A percentile compares a stretch with the other conserved stretches of the same genome.
Evolutionary conservation across 768 basidiomycete species (phyloP).

Genomic region (Boletus vermiculosoides): DNA sequence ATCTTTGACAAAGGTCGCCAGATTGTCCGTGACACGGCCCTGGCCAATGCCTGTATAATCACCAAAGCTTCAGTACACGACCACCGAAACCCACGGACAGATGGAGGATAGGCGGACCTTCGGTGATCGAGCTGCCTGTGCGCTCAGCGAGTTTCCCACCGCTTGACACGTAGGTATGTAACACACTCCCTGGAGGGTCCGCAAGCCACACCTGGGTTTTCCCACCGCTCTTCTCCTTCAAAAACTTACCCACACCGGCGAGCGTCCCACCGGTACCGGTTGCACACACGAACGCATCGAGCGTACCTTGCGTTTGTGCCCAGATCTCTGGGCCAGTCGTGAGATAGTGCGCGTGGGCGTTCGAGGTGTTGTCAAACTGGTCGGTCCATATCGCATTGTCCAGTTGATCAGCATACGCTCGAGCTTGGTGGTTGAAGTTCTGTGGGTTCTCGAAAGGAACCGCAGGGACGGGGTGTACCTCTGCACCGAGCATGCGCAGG

Average conservation of each 20-base stretch:
- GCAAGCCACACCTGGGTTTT: constrained; percentile 91
- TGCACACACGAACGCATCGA: constrained; percentile 91
- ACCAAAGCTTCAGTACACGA: background rate
- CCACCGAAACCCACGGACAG: background rate
- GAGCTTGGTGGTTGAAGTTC: constrained; percentile 98
- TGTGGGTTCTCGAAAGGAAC: constrained; percentile 92
- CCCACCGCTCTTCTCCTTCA: constrained; percentile 79
- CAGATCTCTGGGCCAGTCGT: constrained; percentile 97
- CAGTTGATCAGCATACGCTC: constrained; percentile 72
- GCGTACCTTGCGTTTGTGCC: constrained; percentile 74
- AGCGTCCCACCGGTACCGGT: constrained; percentile 97
- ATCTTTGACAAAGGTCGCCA: constrained; percentile 75
- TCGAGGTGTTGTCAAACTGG: constrained; percentile 97
- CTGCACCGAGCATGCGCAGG: constrained; percentile 94
- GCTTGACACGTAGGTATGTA: constrained; percentile 78
- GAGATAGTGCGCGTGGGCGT: constrained; percentile 81
- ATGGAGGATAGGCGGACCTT: constrained; percentile 52
- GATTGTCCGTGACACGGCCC: constrained; percentile 90
- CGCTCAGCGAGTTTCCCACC: constrained; percentile 78
- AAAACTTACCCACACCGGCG: constrained; percentile 79
- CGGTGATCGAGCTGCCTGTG: constrained; percentile 85
- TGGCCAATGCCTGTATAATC: constrained; percentile 84
- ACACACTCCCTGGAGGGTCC: constrained; percentile 93
- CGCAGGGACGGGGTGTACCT: constrained; percentile 94
- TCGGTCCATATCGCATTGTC: constrained; percentile 93